Evolutionary conservation across 1,284 basidiomycete genomes (phyloP).

Genomic region (Cryptococcus maquisensis): DNA sequence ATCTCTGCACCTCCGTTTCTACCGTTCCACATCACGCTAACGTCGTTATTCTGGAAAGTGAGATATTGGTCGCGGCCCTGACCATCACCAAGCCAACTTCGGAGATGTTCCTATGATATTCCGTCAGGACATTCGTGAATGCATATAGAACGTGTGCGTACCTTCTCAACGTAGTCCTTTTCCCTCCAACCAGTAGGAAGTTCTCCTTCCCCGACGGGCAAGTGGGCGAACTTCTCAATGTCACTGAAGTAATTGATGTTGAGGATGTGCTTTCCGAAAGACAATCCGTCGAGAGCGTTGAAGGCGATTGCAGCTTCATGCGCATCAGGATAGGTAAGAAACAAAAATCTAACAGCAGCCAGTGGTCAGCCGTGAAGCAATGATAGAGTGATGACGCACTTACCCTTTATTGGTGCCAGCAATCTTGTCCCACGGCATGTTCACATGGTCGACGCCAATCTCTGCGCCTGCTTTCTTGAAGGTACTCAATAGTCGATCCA

Average conservation of each 20-base stretch:
- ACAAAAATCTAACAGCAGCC: constrained; percentile 63
- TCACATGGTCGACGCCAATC: constrained; percentile 70
- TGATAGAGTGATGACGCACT: constrained; percentile 28
- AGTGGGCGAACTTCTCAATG: constrained; percentile 74
- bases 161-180: constrained; percentile 66
- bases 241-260: constrained; percentile 87
- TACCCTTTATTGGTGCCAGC: constrained; percentile 82
- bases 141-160: constrained; percentile 44
- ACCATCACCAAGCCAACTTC: constrained; percentile 89
- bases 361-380: not conserved
- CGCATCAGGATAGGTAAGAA: constrained; percentile 77
- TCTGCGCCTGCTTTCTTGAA: constrained; percentile 73
- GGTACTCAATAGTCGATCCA: constrained; percentile 74
- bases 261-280: constrained; percentile 89
- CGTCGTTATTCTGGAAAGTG: constrained; percentile 87
- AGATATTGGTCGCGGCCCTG: constrained; percentile 94
- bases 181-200: constrained; percentile 61
- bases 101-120: constrained; percentile 73
- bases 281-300: constrained; percentile 73
- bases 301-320: constrained; percentile 81
- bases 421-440: constrained; percentile 76
- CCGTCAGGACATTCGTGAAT: not conserved
- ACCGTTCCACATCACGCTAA: constrained; percentile 90
- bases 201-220: constrained; percentile 81
- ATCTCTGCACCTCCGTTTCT: constrained; percentile 82